Evolutionary conservation across 805 yeast genomes (phyloP), one percentile per base, ranked within the genome.

Genomic region (Candida railenensis): DNA sequence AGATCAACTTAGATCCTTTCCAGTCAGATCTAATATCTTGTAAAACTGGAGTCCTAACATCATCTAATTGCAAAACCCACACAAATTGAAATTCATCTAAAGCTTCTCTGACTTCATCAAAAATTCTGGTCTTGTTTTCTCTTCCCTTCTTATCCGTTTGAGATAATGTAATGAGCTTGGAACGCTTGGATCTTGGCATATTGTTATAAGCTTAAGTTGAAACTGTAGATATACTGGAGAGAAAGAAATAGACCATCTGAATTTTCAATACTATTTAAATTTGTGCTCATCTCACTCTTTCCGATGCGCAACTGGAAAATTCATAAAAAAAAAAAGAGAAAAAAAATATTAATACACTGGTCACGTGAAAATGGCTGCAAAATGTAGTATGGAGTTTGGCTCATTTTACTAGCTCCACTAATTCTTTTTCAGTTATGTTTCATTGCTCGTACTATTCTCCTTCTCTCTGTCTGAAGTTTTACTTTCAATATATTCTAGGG

Each of bases 101-200:
- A 16, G 87, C 83, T 49, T 78, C 78, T 71, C 96, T 83, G 44
- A 94, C 84, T 52, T 90, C 97, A 61, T 91, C 97, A 56, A 90
- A 94, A 55, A 92, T 83, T 59, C 92, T 78, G 56, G 82, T 92
- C 66, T 94, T 94, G 71, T 89, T 90, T 58, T 89, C 97, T 55
- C 85, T 83, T 43, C 97, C 97, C 65, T 94, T 94, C 70, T 90
- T 94, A 56, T 90, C 97, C 52, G 98, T 92, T 64, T 92, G 92
- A 34, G 99, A 94, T 57, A 94, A 77, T 12, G 98, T 88, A 50
- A 94, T 96, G 57, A 91, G 84, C 83, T 89, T 94, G 56, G 97
- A 86, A 81, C 98, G 92, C 67, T 84, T 91, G 33, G 97, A 90
- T 80, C 96, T 89, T 52, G 99, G 97, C 99, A 92, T 92, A 48